phyloP scores from a whole-genome alignment of 768 basidiomycete species.

The Fomitopsis pulvina region DNA sequence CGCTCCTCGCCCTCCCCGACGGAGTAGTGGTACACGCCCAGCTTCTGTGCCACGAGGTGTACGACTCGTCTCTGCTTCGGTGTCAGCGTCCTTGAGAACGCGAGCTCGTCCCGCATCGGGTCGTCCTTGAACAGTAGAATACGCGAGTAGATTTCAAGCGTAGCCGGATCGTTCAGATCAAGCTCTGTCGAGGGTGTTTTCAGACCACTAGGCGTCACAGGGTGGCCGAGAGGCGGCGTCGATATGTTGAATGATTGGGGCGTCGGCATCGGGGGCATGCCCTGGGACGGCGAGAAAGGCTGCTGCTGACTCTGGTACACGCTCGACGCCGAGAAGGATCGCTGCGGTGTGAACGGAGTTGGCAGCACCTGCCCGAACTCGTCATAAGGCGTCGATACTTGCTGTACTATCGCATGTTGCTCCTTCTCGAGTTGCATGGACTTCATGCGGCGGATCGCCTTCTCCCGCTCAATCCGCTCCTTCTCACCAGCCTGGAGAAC shows the following conservation, averaged over 20 bases:
- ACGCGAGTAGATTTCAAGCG: slow-evolving; percentile 94
- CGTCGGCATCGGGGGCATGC: slow-evolving; percentile 31
- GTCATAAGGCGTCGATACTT: slow-evolving; percentile 41
- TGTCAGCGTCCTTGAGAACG: slow-evolving; percentile 83
- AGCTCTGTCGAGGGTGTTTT: slow-evolving; percentile 67
- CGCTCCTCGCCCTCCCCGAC: slow-evolving; percentile 90
- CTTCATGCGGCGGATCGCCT: slow-evolving; percentile 96
- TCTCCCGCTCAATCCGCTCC: slow-evolving; percentile 96
- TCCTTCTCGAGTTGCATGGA: slow-evolving; percentile 95
- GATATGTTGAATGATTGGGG: slow-evolving; percentile 35
- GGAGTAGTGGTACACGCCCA: slow-evolving; percentile 92
- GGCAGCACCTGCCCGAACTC: slow-evolving; percentile 60
- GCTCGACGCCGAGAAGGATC: slow-evolving; percentile 61
- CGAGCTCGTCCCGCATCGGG: slow-evolving; percentile 93
- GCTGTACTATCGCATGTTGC: slow-evolving; percentile 39
- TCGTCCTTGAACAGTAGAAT: slow-evolving; percentile 97
- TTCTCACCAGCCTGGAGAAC: slow-evolving; percentile 99
- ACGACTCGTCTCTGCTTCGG: slow-evolving; percentile 88
- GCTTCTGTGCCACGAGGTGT: slow-evolving; percentile 93
- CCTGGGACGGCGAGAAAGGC: slow-evolving; percentile 44
- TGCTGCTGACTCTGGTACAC: slow-evolving; percentile 53
- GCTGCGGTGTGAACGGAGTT: slow-evolving; percentile 60
- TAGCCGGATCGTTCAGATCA: slow-evolving; percentile 93
- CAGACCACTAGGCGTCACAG: slow-evolving; percentile 60
- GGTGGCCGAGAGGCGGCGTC: slow-evolving; percentile 43